phyloP scores from a whole-genome alignment of 371 early-diverging fungal genomes.

The Saksenaea oblongispora region DNA sequence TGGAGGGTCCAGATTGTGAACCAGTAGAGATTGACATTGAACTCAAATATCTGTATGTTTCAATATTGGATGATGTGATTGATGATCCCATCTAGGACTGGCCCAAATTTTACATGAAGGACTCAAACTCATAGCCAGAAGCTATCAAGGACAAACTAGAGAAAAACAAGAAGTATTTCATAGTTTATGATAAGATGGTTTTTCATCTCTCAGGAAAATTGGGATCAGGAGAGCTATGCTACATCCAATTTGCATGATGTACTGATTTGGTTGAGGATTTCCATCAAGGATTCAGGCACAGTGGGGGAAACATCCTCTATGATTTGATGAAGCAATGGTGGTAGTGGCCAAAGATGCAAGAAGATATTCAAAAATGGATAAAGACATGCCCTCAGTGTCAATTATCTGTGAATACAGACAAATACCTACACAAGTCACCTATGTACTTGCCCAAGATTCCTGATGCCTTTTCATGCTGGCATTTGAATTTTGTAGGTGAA shows the following conservation, averaged over 20 bases:
- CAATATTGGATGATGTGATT: background rate
- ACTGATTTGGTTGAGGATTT: conserved; percentile 15
- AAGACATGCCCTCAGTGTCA: conserved; percentile 26
- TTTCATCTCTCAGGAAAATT: background rate
- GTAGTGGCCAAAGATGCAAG: conserved; percentile 36
- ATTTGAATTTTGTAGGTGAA: conserved; percentile 31
- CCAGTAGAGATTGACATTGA: background rate
- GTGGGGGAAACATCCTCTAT: conserved; percentile 7
- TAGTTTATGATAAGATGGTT: background rate
- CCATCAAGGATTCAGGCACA: conserved; percentile 23
- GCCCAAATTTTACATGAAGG: background rate
- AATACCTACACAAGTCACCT: conserved; percentile 20
- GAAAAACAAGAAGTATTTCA: background rate
- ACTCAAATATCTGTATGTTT: conserved; percentile 12
- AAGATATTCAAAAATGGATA: conserved; percentile 15
- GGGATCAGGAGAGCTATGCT: background rate
- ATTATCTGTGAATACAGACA: background rate
- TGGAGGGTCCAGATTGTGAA: background rate
- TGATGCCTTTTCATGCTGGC: conserved; percentile 23
- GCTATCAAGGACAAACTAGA: background rate
- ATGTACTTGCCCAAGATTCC: background rate
- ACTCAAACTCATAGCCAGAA: background rate
- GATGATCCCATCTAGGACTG: background rate
- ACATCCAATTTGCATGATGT: conserved; percentile 1
- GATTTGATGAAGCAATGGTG: conserved; percentile 15